phyloP scores from a whole-genome alignment of 139 green algal genomes.

The Pleodorina starrii region DNA sequence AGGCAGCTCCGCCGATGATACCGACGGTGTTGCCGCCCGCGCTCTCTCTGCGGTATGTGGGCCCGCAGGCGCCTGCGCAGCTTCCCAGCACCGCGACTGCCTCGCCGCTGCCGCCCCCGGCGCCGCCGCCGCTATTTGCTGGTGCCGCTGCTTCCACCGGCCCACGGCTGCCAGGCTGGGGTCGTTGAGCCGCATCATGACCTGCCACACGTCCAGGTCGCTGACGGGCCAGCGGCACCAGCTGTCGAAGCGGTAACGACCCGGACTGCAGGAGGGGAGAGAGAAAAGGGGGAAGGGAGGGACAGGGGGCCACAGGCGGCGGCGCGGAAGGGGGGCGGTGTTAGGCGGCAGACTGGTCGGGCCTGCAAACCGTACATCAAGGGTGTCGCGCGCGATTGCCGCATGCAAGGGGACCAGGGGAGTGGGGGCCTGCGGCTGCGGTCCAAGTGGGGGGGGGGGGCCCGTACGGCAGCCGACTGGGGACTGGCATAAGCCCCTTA shows the following conservation, averaged over 20 bases:
- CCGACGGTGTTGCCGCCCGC: not conserved
- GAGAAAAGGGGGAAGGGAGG: not conserved
- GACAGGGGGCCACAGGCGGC: no score
- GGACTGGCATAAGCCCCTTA: no score
- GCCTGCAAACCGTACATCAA: no score
- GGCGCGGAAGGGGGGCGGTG: no score
- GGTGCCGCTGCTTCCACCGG: not conserved
- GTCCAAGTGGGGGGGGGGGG: no score
- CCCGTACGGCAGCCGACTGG: no score
- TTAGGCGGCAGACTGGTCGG: no score
- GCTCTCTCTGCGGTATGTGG: not conserved
- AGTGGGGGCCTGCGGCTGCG: no score
- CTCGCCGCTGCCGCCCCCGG: not conserved
- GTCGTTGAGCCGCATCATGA: constrained; percentile 47
- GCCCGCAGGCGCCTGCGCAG: not conserved
- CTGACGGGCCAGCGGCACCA: constrained; percentile 31
- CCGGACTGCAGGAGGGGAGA: constrained; percentile 19
- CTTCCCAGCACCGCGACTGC: no score
- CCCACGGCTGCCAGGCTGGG: not conserved
- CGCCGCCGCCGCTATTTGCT: not conserved
- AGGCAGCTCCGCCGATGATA: not conserved
- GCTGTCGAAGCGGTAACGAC: constrained; percentile 49
- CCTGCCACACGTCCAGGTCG: constrained; percentile 37
- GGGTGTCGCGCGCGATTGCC: no score
- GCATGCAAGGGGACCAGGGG: no score